Evolutionary conservation across 73 alveolate genomes (phyloP).

Genomic region (Paramecium sonneborni): DNA sequence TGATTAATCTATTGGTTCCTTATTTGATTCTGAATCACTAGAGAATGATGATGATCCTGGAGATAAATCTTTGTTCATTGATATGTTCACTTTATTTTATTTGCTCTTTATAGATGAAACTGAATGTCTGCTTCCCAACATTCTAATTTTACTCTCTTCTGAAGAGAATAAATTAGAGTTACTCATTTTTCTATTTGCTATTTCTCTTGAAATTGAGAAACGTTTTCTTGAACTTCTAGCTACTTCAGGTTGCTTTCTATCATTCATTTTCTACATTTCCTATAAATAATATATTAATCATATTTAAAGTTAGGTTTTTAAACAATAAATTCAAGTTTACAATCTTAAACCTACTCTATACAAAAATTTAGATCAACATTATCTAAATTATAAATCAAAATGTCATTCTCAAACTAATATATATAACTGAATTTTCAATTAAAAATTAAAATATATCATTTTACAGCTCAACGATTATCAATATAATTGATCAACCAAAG

Average conservation of each 20-base stretch:
- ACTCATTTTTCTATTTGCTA: slow-evolving; percentile 22
- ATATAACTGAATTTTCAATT: not conserved
- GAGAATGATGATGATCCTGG: slow-evolving; percentile 16
- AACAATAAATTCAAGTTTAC: not conserved
- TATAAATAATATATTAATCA: not conserved
- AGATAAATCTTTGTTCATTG: not conserved
- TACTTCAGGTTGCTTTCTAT: not conserved
- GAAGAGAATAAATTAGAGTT: not conserved
- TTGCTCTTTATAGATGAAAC: slow-evolving; percentile 14
- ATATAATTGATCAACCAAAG: not conserved
- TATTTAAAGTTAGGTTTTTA: not conserved
- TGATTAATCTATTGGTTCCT: not conserved
- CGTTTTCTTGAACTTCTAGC: not conserved
- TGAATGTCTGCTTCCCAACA: not conserved
- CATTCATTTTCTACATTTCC: not conserved
- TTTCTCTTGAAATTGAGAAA: not conserved
- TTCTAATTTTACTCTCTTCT: not conserved
- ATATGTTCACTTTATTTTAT: not conserved
- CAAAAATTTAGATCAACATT: not conserved
- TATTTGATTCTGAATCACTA: not conserved
- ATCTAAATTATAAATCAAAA: not conserved
- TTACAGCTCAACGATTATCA: not conserved
- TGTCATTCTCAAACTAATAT: not conserved
- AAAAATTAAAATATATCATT: not conserved
- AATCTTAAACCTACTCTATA: not conserved